Conservation (phyloP, 768 basidiomycete species). For the Boletus reticulatus region DNA sequence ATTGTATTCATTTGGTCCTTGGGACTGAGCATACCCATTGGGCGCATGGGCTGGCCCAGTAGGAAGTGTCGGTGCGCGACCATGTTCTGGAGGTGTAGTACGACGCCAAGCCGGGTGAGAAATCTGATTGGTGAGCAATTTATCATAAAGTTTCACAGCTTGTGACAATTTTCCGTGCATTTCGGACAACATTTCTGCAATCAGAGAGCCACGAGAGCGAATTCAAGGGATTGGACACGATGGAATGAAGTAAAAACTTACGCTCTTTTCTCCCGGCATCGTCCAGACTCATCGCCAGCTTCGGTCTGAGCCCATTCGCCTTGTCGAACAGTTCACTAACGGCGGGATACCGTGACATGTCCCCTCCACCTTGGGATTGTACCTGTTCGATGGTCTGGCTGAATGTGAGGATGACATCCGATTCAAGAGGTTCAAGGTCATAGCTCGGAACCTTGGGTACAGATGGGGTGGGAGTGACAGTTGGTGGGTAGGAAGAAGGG, state of each 20-base stretch:
- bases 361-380: conserved; percentile 70
- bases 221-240: background rate
- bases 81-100: conserved; percentile 20
- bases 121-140: conserved; percentile 80
- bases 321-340: conserved; percentile 84
- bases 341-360: conserved; percentile 79
- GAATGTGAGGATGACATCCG: conserved; percentile 86
- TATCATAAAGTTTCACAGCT: conserved; percentile 90
- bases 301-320: conserved; percentile 74
- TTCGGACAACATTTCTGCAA: conserved; percentile 76
- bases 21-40: conserved; percentile 33
- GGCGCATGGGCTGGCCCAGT: conserved; percentile 18
- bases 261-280: conserved; percentile 86
- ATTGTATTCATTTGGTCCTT: conserved; percentile 32
- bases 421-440: conserved; percentile 79
- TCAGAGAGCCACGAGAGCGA: background rate
- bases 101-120: conserved; percentile 65
- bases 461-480: conserved; percentile 33
- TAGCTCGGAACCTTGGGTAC: conserved; percentile 65
- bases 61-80: conserved; percentile 25
- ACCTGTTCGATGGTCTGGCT: conserved; percentile 87
- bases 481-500: conserved; percentile 47
- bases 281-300: conserved; percentile 79
- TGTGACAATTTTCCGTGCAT: conserved; percentile 95
- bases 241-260: conserved; percentile 36